phyloP scores from a whole-genome alignment of 2,329 filamentous ascomycete genomes.

The Aspergillus chevalieri region DNA sequence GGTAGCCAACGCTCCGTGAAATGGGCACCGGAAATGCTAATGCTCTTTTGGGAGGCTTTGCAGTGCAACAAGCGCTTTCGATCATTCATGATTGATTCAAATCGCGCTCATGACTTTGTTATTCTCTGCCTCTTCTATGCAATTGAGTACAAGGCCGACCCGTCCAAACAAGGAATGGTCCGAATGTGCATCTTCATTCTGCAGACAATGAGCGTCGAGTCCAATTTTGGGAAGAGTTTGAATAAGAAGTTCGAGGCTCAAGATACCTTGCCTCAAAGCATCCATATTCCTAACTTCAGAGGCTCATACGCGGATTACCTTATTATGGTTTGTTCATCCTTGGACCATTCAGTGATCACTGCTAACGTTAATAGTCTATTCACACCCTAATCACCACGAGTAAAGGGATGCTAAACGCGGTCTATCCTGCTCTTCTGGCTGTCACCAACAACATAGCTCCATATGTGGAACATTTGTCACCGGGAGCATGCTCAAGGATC shows the following conservation, averaged over 20 bases:
- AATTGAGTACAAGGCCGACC: slow-evolving; percentile 77
- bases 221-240: slow-evolving; percentile 80
- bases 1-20: slow-evolving; percentile 72
- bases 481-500: slow-evolving; percentile 70
- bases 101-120: slow-evolving; percentile 86
- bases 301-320: slow-evolving; percentile 92
- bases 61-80: slow-evolving; percentile 98
- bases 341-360: slow-evolving; percentile 1
- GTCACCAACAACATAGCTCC: slow-evolving; percentile 91
- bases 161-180: slow-evolving; percentile 83
- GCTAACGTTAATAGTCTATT: slow-evolving; percentile 59
- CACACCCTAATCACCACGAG: slow-evolving; percentile 86
- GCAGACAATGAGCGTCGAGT: slow-evolving; percentile 89
- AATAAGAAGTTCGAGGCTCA: slow-evolving; percentile 86
- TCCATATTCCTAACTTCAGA: slow-evolving; percentile 75
- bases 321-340: slow-evolving; percentile 58
- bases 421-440: slow-evolving; percentile 85
- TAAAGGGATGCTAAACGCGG: slow-evolving; percentile 80
- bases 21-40: slow-evolving; percentile 91
- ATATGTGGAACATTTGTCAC: slow-evolving; percentile 70
- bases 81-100: slow-evolving; percentile 94
- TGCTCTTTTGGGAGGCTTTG: slow-evolving; percentile 94
- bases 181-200: slow-evolving; percentile 97
- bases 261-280: slow-evolving; percentile 74
- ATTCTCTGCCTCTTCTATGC: slow-evolving; percentile 88